Base-by-base conservation (phyloP, 108 stramenopile genomes). In the Craspedostauros australis region DNA sequence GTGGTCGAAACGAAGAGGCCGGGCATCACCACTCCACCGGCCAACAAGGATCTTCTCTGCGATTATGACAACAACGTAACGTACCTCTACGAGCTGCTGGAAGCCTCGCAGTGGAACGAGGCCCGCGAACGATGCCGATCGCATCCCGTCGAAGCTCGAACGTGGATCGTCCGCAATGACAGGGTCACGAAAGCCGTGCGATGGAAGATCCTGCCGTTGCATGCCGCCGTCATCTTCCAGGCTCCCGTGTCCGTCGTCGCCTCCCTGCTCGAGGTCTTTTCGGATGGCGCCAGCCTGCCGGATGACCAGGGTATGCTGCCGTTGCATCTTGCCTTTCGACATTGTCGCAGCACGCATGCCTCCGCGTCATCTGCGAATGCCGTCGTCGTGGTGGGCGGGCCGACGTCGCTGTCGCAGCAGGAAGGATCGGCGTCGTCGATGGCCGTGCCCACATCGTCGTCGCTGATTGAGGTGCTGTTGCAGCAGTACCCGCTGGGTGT, bases 281-380 rank as follows among this genome's bases (percentile, higher is more conserved):
- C 79, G 6, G 44, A 41, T 9, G 88, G 70, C 12, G 69, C 67
- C 5, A 36, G 34, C 5, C 39, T 65, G 28, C 46, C 55, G 23
- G 88, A 89, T 47, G 88, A 89, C 47, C 88, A 89, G 54, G 88
- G 88, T 0, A 81, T 83, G 79, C 55, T 83, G 7, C 82, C 88
- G 5, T 60, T 89, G 0, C 88, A 89, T 51, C 52, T 89, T 19
- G 80, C 84, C 28, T 88, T 88, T 57, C 82, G 80, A 14, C 73
- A 71, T 58, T n/a, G n/a, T n/a, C n/a, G n/a, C n/a, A n/a, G n/a
- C n/a, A n/a, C n/a, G n/a, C n/a, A n/a, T n/a, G n/a, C n/a, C n/a
- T n/a, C n/a, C n/a, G n/a, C n/a, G n/a, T n/a, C n/a, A n/a, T n/a
- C n/a, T n/a, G n/a, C n/a, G n/a, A n/a, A n/a, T n/a, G n/a, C n/a